Evolutionary conservation across 768 basidiomycete genomes (phyloP), one percentile per base, ranked within the genome.

Genomic region (Tricholoma saponaceum): DNA sequence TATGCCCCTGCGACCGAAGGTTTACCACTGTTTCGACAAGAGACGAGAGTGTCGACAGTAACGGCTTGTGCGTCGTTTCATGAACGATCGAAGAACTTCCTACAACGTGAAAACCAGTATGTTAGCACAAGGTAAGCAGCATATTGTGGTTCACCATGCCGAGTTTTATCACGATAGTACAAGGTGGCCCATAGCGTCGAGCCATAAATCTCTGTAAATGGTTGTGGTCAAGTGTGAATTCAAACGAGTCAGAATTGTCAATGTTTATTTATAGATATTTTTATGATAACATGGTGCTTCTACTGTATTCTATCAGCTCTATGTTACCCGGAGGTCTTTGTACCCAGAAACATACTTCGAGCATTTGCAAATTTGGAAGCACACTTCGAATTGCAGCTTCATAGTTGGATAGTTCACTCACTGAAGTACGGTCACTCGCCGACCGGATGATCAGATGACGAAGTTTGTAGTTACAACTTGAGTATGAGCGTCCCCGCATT

Each of bases 41-140:
- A 0, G 92, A 85, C 0, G 96, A 97, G 26, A 99, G 82, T 3
- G 90, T 91, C 3, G 95, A 92, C 1, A 99, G 80, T 20, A 97
- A 79, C 0, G 96, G 95, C 63, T 94, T 86, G 66, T 96, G 92
- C 0, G 96, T 96, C 52, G 83, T 86, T 71, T 97, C 92, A 72
- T 95, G 92, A 7, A 98, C 91, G 71, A 99, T 98, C 8, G 95
- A 98, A 0, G 97, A 96, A 1, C 95, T 94, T 55, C 97, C 95
- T 92, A 59, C 43, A 54, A 25, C 52, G 44, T 32, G 35, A 41
- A 57, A 30, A 46, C 46, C 55, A 47, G 43, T 26, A 60, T 65
- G 37, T 70, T 54, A 53, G 57, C 32, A 16, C 22, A 6, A 50
- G 52, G 49, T 50, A 37, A 61, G 51, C 56, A 49, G 47, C 26